A percentile compares a stretch with the other conserved stretches of the same genome.
These are phyloP conservation scores for Centrapalus pauciflorus DNA, from an alignment of 129 eudicot genomes.

Conservation along the genomic window DNA sequence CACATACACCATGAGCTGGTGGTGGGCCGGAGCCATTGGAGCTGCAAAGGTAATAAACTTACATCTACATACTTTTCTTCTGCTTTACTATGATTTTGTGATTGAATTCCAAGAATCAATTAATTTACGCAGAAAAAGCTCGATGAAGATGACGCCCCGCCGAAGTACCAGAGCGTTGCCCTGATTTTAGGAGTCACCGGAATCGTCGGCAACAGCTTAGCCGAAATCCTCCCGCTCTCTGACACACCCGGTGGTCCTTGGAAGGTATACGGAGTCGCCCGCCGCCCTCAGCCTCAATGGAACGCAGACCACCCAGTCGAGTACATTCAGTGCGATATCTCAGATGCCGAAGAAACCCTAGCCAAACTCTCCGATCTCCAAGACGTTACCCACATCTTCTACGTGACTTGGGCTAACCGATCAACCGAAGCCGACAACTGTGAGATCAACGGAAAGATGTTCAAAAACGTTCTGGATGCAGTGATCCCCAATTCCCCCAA, in stretches of 20 bases:
- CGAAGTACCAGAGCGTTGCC: conserved; percentile 59
- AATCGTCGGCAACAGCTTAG: conserved; percentile 75
- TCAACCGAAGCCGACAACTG: conserved; percentile 48
- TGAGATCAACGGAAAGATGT: conserved; percentile 57
- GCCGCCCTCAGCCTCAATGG: conserved; percentile 70
- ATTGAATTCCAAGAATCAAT: neutral
- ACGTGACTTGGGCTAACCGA: conserved; percentile 63
- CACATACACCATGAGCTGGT: conserved; percentile 51
- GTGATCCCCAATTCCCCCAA: conserved; percentile 59
- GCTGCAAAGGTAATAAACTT: conserved; percentile 36
- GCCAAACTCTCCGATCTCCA: conserved; percentile 39
- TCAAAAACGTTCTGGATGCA: conserved; percentile 46
- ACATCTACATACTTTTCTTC: neutral
- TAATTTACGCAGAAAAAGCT: conserved; percentile 47
- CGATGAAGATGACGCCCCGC: conserved; percentile 56
- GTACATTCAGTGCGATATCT: conserved; percentile 68
- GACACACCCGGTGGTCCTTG: conserved; percentile 94
- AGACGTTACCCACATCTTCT: conserved; percentile 73
- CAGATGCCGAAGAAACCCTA: conserved; percentile 39
- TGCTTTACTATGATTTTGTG: neutral
- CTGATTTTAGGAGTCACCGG: conserved; percentile 81
- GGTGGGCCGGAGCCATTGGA: conserved; percentile 71
- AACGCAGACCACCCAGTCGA: conserved; percentile 64
- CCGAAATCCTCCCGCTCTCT: conserved; percentile 68
- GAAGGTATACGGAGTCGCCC: conserved; percentile 88